phyloP scores from a whole-genome alignment of 345 rosid species.

The Eucalyptus sp. region DNA sequence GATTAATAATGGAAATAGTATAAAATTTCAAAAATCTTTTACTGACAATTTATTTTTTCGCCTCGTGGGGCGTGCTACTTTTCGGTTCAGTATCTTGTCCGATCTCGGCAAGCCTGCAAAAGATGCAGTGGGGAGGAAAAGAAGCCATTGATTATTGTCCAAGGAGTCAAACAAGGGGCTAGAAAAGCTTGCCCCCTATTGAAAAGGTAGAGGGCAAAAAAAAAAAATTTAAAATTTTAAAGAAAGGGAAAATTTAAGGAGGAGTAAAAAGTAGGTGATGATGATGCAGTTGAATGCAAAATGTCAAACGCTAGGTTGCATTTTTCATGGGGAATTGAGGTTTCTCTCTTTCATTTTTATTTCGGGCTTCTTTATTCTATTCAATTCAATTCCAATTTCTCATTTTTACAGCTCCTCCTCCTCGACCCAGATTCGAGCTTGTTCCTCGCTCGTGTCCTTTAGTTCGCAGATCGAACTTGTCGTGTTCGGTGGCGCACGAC shows the following conservation, averaged over 20 bases:
- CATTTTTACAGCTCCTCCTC: neutral
- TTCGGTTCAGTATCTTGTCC: neutral
- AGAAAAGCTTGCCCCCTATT: neutral
- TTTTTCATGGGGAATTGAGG: constrained; percentile 37
- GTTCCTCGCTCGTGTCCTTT: neutral
- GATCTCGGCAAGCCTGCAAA: neutral
- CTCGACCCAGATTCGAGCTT: neutral
- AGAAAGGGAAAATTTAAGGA: neutral
- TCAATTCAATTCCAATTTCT: neutral
- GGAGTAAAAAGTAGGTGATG: constrained; percentile 1
- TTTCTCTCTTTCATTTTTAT: neutral
- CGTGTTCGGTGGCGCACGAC: neutral
- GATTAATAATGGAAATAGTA: neutral
- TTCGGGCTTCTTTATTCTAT: neutral
- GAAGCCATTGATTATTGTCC: neutral
- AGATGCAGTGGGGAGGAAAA: neutral
- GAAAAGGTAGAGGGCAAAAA: neutral
- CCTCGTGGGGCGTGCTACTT: neutral
- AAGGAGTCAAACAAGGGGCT: neutral
- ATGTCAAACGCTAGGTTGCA: constrained; percentile 68
- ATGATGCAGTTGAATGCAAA: constrained; percentile 42
- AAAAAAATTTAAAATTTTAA: neutral
- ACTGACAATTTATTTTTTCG: neutral
- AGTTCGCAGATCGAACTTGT: neutral
- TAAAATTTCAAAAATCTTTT: neutral